phyloP scores from a whole-genome alignment of 176 grass and related monocot genomes.

The Melocanna baccifera region DNA sequence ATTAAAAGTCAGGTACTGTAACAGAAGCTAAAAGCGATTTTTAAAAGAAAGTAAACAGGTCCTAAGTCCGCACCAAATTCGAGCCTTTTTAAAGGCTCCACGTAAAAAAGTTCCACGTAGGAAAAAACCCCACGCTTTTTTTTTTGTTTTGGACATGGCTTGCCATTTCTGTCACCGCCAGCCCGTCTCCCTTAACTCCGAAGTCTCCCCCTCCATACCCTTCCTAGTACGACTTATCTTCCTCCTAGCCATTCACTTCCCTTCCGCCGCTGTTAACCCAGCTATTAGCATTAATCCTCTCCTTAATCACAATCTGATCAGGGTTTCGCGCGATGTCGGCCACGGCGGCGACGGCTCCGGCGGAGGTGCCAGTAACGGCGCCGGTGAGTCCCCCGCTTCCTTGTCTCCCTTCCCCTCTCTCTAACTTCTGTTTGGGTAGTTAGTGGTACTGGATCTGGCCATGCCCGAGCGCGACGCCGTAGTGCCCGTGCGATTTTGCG shows the following conservation, averaged over 20 bases:
- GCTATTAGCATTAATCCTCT: neutral
- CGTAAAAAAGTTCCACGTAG: too few relatives aligned
- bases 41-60: too few relatives aligned
- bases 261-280: neutral
- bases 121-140: neutral
- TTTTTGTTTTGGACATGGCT: too few relatives aligned
- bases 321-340: slow-evolving; percentile 10
- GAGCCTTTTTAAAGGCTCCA: too few relatives aligned
- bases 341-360: neutral
- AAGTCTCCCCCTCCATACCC: neutral
- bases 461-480: neutral
- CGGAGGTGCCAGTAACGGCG: neutral
- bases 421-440: neutral
- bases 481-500: neutral
- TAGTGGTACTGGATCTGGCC: slow-evolving; percentile 29
- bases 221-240: neutral
- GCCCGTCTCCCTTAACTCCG: neutral
- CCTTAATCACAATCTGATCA: neutral
- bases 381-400: slow-evolving; percentile 28
- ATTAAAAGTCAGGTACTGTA: too few relatives aligned
- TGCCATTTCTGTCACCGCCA: too few relatives aligned
- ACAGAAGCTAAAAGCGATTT: too few relatives aligned
- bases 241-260: neutral
- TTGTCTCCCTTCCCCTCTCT: neutral
- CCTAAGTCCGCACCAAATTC: too few relatives aligned